These are phyloP conservation scores for Pseudonitzschia multistriata DNA, from an alignment of 108 stramenopile species.

Conservation along the genomic window DNA sequence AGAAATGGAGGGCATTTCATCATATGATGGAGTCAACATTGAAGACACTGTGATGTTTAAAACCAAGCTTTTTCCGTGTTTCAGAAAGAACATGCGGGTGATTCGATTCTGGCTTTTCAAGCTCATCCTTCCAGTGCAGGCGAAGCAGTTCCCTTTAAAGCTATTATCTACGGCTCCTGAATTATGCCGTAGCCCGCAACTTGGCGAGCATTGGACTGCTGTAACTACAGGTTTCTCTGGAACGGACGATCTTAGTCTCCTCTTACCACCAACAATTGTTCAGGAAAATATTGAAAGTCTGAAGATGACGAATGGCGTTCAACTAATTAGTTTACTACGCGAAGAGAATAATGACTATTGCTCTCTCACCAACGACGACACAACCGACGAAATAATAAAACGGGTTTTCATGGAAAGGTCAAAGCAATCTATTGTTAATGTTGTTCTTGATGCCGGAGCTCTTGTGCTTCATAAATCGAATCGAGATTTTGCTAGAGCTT, in stretches of 20 bases:
- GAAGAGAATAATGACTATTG: neutral
- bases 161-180: constrained; percentile 1
- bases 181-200: neutral
- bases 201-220: neutral
- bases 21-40: constrained; percentile 1
- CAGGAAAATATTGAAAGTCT: neutral
- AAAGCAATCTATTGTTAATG: neutral
- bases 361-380: neutral
- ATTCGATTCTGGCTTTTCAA: constrained; percentile 6
- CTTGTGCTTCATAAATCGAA: constrained; percentile 4
- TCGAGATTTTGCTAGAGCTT: neutral
- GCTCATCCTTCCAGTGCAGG: neutral
- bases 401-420: neutral
- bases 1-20: neutral
- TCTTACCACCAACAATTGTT: constrained; percentile 2
- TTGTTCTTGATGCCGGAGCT: constrained; percentile 8
- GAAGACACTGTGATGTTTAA: neutral
- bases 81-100: constrained; percentile 4
- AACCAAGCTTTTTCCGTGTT: neutral
- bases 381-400: neutral
- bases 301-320: constrained; percentile 3
- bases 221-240: neutral
- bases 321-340: neutral
- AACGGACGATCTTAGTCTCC: constrained; percentile 2
- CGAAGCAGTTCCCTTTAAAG: neutral